Conservation (phyloP, 495 filamentous ascomycete species). For the Trichoderma virens region DNA sequence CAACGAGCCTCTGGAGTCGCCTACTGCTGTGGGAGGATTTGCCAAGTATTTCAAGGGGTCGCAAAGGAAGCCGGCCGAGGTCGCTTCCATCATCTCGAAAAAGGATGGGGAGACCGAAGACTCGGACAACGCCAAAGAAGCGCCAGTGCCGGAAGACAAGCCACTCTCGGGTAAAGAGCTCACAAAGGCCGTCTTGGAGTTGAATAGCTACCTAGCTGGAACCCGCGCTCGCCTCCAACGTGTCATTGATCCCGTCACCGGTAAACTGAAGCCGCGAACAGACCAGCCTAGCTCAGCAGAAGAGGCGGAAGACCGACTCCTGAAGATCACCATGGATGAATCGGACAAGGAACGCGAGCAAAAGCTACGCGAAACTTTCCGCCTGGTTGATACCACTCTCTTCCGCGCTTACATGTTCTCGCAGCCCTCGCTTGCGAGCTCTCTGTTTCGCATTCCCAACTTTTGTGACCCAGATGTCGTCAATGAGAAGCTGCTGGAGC, state of each 20-base stretch:
- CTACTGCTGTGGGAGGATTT: background rate
- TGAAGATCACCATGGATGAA: constrained; percentile 40
- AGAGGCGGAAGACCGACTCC: constrained; percentile 41
- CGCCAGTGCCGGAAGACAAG: constrained; percentile 30
- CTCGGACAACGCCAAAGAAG: constrained; percentile 31
- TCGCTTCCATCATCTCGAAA: constrained; percentile 57
- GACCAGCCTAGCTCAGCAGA: constrained; percentile 46
- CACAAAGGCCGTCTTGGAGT: constrained; percentile 65
- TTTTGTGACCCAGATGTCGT: constrained; percentile 96
- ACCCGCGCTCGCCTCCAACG: constrained; percentile 73
- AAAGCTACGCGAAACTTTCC: constrained; percentile 65
- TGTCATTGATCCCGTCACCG: constrained; percentile 66
- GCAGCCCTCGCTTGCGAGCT: constrained; percentile 72
- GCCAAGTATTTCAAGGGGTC: constrained; percentile 39
- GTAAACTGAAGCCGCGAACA: constrained; percentile 56
- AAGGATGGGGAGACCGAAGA: constrained; percentile 38
- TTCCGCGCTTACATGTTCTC: constrained; percentile 92
- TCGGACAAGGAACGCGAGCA: constrained; percentile 57
- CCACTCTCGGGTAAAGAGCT: constrained; percentile 72
- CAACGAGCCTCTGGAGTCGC: background rate
- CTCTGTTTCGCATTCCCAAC: constrained; percentile 92
- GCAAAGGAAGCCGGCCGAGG: constrained; percentile 51
- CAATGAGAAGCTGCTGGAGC: constrained; percentile 82
- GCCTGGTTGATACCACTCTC: constrained; percentile 82
- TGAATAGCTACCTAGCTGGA: constrained; percentile 79